Evolutionary conservation across 2,329 filamentous ascomycete genomes (phyloP), one percentile per base, ranked within the genome.

Genomic region (Fusarium nisikadoi): DNA sequence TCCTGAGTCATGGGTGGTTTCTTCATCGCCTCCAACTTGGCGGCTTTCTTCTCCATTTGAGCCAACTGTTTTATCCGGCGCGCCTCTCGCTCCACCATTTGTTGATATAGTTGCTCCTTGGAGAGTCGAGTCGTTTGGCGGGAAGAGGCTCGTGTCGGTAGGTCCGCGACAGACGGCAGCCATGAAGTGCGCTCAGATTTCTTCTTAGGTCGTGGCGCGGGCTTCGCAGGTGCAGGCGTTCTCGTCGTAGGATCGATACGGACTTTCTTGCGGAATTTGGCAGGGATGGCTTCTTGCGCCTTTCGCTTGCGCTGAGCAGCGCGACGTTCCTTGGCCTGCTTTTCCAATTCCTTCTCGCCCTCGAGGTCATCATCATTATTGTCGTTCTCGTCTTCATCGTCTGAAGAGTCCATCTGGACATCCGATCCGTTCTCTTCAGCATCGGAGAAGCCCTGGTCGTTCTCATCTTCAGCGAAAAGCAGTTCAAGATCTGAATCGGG

Each of bases 281-380:
- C 89, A 9, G 92, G 90, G 65, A 94, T 91, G 33, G 90, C 91
- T 67, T 94, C 91, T 76, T 93, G 90, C 3, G 92, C 90, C 78
- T 95, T 97, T 73, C 94, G 90, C 82, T 97, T 97, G 80, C 94
- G 84, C 55, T 86, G 93, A 6, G 88, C 89, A 64, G 87, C 82
- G 75, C 86, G 89, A 75, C 92, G 92, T 65, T 89, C 90, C 74
- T 90, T 91, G 64, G 92, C 94, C 75, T 92, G 89, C 71, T 89
- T 91, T 82, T 96, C 91, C 60, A 99, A 81, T 81, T 97, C 94
- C 76, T 91, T 92, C 83, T 99, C 96, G 38, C 96, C 96, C 62
- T 94, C 93, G 8, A 96, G 81, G 45, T 97, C 94, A 73, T 96
- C 87, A 33, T 79, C 80, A 60, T 81, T 83, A 41, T 92, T 86